Conservation (phyloP, 257 asterid species). For the Echites panduratus region DNA sequence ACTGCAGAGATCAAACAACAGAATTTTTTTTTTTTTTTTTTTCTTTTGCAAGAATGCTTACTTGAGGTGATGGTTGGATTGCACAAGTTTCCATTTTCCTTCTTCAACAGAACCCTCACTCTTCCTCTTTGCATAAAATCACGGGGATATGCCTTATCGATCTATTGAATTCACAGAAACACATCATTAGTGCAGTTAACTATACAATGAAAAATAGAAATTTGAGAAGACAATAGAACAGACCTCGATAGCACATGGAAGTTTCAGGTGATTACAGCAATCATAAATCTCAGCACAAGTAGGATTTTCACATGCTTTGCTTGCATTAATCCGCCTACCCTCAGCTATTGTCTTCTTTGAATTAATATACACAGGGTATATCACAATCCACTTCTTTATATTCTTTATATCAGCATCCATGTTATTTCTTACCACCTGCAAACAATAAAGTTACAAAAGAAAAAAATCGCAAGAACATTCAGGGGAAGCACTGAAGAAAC, state of each 20-base stretch:
- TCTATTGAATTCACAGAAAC: constrained; percentile 26
- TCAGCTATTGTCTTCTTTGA: constrained; percentile 88
- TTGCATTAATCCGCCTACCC: constrained; percentile 77
- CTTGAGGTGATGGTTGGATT: constrained; percentile 78
- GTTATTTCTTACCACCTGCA: constrained; percentile 3
- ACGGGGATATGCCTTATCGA: constrained; percentile 92
- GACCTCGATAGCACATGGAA: constrained; percentile 90
- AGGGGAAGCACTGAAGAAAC: not conserved
- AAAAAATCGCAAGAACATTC: not conserved
- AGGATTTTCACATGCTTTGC: constrained; percentile 92
- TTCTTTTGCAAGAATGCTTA: constrained; percentile 28
- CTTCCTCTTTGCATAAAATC: constrained; percentile 98
- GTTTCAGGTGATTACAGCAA: constrained; percentile 73
- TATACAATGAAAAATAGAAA: not conserved
- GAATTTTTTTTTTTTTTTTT: too few relatives aligned
- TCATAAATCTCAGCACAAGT: constrained; percentile 74
- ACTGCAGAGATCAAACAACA: not conserved
- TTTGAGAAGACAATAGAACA: not conserved
- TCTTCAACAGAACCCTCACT: constrained; percentile 78
- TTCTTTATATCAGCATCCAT: constrained; percentile 74
- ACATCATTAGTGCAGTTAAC: not conserved
- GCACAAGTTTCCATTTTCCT: constrained; percentile 67
- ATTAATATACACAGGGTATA: constrained; percentile 85
- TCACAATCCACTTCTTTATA: constrained; percentile 74
- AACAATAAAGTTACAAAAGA: not conserved